Evolutionary conservation across 805 yeast species (phyloP).

Genomic region (Suhomyces kilbournensis): DNA sequence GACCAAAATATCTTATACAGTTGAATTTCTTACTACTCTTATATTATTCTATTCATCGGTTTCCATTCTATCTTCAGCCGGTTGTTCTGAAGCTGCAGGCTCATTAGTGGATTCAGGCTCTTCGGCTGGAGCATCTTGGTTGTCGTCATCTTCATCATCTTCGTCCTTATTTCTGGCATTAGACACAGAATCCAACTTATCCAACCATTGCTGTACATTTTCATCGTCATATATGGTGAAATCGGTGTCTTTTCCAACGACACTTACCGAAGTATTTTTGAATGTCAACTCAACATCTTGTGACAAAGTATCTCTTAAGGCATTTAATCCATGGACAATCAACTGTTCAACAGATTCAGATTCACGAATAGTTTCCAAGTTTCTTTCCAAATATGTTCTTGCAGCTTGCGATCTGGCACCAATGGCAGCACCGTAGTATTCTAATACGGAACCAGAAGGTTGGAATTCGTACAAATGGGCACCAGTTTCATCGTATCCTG

Average conservation of each 20-base stretch:
- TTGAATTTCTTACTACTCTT: not conserved
- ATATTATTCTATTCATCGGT: constrained; percentile 27
- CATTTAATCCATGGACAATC: constrained; percentile 81
- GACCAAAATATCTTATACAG: not conserved
- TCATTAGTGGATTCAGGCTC: constrained; percentile 14
- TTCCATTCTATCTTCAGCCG: constrained; percentile 37
- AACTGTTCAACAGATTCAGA: constrained; percentile 65
- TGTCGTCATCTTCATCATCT: constrained; percentile 30
- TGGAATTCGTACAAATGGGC: constrained; percentile 93
- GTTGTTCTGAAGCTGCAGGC: constrained; percentile 10
- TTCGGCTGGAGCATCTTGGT: constrained; percentile 13
- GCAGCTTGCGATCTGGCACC: constrained; percentile 99
- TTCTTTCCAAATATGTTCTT: constrained; percentile 89
- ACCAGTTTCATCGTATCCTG: constrained; percentile 91
- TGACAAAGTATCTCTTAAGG: constrained; percentile 88
- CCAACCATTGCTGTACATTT: constrained; percentile 79
- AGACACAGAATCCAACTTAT: constrained; percentile 63
- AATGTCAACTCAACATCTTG: constrained; percentile 89
- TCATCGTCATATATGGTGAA: constrained; percentile 86
- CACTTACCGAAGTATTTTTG: constrained; percentile 84
- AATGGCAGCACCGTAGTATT: constrained; percentile 89
- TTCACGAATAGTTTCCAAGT: constrained; percentile 62
- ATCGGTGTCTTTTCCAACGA: constrained; percentile 78
- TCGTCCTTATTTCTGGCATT: constrained; percentile 51
- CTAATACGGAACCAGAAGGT: constrained; percentile 92